A percentile compares a stretch with the other conserved stretches of the same genome.
phyloP scores from a whole-genome alignment of 352 stramenopile species.

The Peronospora tabacina region DNA sequence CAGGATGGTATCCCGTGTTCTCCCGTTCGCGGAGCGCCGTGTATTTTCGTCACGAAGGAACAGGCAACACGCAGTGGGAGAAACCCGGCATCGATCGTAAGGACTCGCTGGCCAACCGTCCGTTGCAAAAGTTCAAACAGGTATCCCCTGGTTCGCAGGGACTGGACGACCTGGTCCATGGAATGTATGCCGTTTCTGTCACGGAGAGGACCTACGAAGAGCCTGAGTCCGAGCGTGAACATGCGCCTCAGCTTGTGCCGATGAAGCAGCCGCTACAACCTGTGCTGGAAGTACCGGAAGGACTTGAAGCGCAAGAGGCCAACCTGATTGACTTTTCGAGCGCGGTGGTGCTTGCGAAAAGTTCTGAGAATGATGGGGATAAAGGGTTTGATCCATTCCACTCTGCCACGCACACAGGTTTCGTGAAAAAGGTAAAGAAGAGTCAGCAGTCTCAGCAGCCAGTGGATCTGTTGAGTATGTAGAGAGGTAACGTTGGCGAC shows the following conservation, averaged over 20 bases:
- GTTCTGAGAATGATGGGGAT: slow-evolving; percentile 13
- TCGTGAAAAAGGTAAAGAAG: slow-evolving; percentile 22
- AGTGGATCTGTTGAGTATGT: slow-evolving; percentile 42
- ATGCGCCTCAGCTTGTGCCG: slow-evolving; percentile 17
- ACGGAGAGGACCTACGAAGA: slow-evolving; percentile 22
- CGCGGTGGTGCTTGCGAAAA: slow-evolving; percentile 31
- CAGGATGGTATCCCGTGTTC: slow-evolving; percentile 68
- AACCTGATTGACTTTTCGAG: slow-evolving; percentile 69
- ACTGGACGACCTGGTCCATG: slow-evolving; percentile 24
- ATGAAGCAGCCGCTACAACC: slow-evolving; percentile 28
- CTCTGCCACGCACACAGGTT: slow-evolving; percentile 11
- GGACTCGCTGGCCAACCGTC: slow-evolving; percentile 28
- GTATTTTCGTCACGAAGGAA: slow-evolving; percentile 69
- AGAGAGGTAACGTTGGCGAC: slow-evolving; percentile 3
- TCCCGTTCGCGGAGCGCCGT: slow-evolving; percentile 61
- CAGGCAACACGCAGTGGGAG: slow-evolving; percentile 65
- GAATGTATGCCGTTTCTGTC: slow-evolving; percentile 13
- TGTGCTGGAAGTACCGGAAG: slow-evolving; percentile 27
- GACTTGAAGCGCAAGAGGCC: slow-evolving; percentile 24
- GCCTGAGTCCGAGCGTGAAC: slow-evolving; percentile 21
- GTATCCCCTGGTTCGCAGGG: slow-evolving; percentile 30
- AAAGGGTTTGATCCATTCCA: slow-evolving; percentile 44
- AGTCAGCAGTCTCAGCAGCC: slow-evolving; percentile 19
- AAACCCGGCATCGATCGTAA: slow-evolving; percentile 58
- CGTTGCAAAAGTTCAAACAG: slow-evolving; percentile 27